Evolutionary conservation across 805 yeast genomes (phyloP), one percentile per base, ranked within the genome.

Genomic region (Kregervanrija delftensis): DNA sequence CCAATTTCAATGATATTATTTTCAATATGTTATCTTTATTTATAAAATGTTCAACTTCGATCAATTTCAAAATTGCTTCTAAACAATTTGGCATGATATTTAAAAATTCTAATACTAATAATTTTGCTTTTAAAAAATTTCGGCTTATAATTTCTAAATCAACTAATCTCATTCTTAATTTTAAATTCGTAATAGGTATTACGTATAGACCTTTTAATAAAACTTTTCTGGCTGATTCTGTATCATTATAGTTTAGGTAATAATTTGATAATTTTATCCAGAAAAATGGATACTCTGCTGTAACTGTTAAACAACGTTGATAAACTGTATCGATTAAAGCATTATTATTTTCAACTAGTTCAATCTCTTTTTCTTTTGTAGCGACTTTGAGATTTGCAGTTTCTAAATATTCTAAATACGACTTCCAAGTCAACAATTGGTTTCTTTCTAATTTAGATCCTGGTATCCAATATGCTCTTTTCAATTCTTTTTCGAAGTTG

Each of bases 361-460:
- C 35, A 13, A 54, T 43, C 34, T 55, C 58, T 3, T 48, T 37
- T 14, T 53, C 60, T 35, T 52, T 55, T 5, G 44, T 48, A 1
- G 57, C 47, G 5, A 44, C 30, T 39, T 54, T 58, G 15, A 63
- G 42, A 13, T 49, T 54, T 36, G 52, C 37, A 8, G 55, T 56
- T 51, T 83, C 87, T 33, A 77, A 62, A 45, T 69, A 76, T 49
- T 72, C 72, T 33, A 84, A 53, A 58, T 83, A 87, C 30, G 66
- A 59, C 43, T 71, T 75, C 79, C 95, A 83, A 10, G 64, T 67
- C 14, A 71, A 73, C 15, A 82, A 55, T 51, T 83, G 85, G 55
- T 56, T 49, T 59, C 73, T 49, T 49, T 58, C 40, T 28, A 63
- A 51, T 32, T 58, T 50, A 38, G 47, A 3, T 68, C 61, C 55